Conservation (phyloP, 805 yeast species). For the Cyberlindnera galapagoensis region DNA sequence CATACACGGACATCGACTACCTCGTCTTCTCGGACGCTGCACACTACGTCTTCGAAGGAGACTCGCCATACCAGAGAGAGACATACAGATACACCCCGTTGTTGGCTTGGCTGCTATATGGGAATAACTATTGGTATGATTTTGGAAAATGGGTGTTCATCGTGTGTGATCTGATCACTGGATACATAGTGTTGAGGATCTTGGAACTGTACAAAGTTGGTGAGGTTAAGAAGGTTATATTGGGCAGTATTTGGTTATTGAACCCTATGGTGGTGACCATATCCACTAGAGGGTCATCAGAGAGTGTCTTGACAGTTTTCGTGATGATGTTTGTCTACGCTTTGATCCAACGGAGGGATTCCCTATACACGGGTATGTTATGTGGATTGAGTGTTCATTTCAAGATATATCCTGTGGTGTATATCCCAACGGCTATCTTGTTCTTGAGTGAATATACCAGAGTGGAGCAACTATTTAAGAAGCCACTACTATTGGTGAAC, state of each 20-base stretch:
- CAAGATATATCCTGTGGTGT: slow-evolving; percentile 88
- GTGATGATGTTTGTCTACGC: slow-evolving; percentile 53
- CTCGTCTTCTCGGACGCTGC: slow-evolving; percentile 93
- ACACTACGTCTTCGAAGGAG: slow-evolving; percentile 44
- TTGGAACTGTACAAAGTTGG: slow-evolving; percentile 24
- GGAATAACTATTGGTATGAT: slow-evolving; percentile 50
- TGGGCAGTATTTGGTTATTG: slow-evolving; percentile 71
- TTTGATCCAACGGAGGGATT: slow-evolving; percentile 33
- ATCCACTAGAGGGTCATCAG: slow-evolving; percentile 90
- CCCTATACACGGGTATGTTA: slow-evolving; percentile 21
- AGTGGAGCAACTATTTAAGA: slow-evolving; percentile 21
- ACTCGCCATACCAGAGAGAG: slow-evolving; percentile 75
- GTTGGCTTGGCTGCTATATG: slow-evolving; percentile 74
- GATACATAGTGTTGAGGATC: slow-evolving; percentile 46
- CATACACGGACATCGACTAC: slow-evolving; percentile 93
- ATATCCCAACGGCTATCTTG: slow-evolving; percentile 64
- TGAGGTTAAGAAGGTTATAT: slow-evolving; percentile 30
- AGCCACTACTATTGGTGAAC: slow-evolving; percentile 30
- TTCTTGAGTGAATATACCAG: slow-evolving; percentile 27
- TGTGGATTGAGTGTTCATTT: slow-evolving; percentile 68
- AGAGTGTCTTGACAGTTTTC: slow-evolving; percentile 77
- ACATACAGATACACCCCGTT: slow-evolving; percentile 94
- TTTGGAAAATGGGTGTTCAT: slow-evolving; percentile 81
- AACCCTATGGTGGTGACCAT: slow-evolving; percentile 95
- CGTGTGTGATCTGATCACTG: slow-evolving; percentile 75